Percentiles rank a stretch among this genome's conserved stretches.
Evolutionary conservation across 306 rosid species (phyloP).

Genomic region (Cucurbita ficifolia): DNA sequence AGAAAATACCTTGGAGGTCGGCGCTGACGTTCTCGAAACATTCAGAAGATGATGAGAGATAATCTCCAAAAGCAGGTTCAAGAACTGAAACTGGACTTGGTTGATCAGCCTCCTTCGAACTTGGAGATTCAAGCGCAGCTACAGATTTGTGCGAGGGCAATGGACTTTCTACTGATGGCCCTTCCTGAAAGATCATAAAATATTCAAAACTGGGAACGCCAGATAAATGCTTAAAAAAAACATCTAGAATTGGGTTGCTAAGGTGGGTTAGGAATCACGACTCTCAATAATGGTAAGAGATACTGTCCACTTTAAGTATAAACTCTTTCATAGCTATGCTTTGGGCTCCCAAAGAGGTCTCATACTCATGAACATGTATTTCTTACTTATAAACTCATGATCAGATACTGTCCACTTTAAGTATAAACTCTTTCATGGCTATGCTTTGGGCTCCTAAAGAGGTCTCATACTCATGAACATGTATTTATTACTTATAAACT

Average conservation of each 20-base stretch:
- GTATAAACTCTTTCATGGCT: too few species aligned
- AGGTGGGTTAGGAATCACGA: too few species aligned
- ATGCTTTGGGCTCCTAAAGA: too few species aligned
- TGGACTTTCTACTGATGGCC: conserved; percentile 27
- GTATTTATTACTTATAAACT: too few species aligned
- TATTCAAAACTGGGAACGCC: conserved; percentile 5
- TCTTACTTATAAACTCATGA: too few species aligned
- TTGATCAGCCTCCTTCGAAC: conserved; percentile 75
- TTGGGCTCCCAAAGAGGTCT: too few species aligned
- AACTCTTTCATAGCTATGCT: too few species aligned
- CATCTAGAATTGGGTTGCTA: neutral
- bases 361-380: too few species aligned
- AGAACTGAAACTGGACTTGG: conserved; percentile 95
- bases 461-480: too few species aligned
- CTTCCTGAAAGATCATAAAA: conserved; percentile 46
- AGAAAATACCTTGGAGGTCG: conserved; percentile 65
- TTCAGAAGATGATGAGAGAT: conserved; percentile 73
- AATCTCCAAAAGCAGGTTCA: conserved; percentile 65
- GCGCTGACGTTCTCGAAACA: conserved; percentile 77
- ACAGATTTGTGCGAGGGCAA: conserved; percentile 15
- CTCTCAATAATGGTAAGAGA: too few species aligned
- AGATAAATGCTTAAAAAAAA: neutral
- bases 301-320: too few species aligned
- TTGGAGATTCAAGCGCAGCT: conserved; percentile 37
- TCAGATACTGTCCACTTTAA: too few species aligned